Evolutionary conservation across 495 filamentous ascomycete genomes (phyloP).

Genomic region (Coniosporium apollinis): DNA sequence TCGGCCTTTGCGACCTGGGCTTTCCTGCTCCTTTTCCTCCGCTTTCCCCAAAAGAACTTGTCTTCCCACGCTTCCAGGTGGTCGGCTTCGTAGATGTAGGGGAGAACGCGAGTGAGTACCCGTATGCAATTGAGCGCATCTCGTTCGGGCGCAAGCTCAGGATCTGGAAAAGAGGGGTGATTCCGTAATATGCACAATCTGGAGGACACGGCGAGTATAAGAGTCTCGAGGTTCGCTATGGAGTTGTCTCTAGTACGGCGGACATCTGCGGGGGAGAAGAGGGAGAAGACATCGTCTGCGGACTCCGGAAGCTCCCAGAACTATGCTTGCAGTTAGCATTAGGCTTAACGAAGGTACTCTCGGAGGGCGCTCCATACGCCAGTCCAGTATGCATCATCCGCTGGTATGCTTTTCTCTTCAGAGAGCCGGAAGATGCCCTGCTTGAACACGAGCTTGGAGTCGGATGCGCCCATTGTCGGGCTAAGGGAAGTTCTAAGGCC

Average conservation of each 20-base stretch:
- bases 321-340: conserved; percentile 28
- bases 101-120: conserved; percentile 77
- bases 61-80: conserved; percentile 77
- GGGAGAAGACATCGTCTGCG: conserved; percentile 87
- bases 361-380: conserved; percentile 39
- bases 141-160: conserved; percentile 72
- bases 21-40: conserved; percentile 43
- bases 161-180: conserved; percentile 78
- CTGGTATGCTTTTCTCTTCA: conserved; percentile 72
- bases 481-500: too few relatives aligned
- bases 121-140: conserved; percentile 90
- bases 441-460: conserved; percentile 98
- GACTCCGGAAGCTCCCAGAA: conserved; percentile 98
- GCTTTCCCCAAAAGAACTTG: conserved; percentile 74
- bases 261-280: conserved; percentile 89
- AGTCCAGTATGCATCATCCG: conserved; percentile 85
- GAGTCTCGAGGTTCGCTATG: conserved; percentile 77
- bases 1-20: conserved; percentile 42
- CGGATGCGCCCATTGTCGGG: conserved; percentile 99
- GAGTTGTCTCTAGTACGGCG: conserved; percentile 77
- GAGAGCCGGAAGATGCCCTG: conserved; percentile 96
- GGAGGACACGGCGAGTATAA: conserved; percentile 66
- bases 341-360: conserved; percentile 6
- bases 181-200: conserved; percentile 68
- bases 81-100: conserved; percentile 85